Evolutionary conservation across 805 yeast species (phyloP).

Genomic region (Zygosaccharomyces kombuchaensis): DNA sequence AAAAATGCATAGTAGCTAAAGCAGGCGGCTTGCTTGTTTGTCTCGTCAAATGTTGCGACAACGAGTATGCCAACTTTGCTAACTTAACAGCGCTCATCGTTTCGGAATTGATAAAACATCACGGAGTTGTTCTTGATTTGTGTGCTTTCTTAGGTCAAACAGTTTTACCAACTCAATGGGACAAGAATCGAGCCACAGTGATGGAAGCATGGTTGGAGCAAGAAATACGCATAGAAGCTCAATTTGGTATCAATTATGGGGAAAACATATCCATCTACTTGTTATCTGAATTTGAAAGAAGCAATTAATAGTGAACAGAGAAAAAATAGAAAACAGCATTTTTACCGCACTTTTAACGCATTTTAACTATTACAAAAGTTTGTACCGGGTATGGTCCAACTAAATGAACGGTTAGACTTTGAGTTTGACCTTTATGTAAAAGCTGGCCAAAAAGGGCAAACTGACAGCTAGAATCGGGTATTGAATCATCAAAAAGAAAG

Average conservation of each 20-base stretch:
- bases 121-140: slow-evolving; percentile 77
- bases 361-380: not conserved
- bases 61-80: slow-evolving; percentile 45
- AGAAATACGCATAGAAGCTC: slow-evolving; percentile 39
- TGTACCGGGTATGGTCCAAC: not conserved
- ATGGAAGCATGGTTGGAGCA: slow-evolving; percentile 53
- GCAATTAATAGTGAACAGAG: slow-evolving; percentile 3
- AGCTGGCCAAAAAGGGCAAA: slow-evolving; percentile 56
- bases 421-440: slow-evolving; percentile 34
- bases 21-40: slow-evolving; percentile 76
- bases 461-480: slow-evolving; percentile 65
- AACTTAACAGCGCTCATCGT: slow-evolving; percentile 81
- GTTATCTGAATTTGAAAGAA: slow-evolving; percentile 49
- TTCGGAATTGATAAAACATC: slow-evolving; percentile 70
- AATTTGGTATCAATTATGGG: slow-evolving; percentile 61
- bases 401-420: slow-evolving; percentile 16
- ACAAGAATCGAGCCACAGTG: slow-evolving; percentile 70
- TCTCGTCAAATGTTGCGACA: slow-evolving; percentile 59
- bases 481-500: slow-evolving; percentile 68
- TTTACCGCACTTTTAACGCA: no score
- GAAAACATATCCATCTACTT: slow-evolving; percentile 57
- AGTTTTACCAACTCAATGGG: slow-evolving; percentile 63
- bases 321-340: not conserved
- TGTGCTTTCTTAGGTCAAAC: slow-evolving; percentile 71
- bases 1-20: slow-evolving; percentile 63